phyloP scores from a whole-genome alignment of 805 yeast genomes.

The Yarrowia sp. region DNA sequence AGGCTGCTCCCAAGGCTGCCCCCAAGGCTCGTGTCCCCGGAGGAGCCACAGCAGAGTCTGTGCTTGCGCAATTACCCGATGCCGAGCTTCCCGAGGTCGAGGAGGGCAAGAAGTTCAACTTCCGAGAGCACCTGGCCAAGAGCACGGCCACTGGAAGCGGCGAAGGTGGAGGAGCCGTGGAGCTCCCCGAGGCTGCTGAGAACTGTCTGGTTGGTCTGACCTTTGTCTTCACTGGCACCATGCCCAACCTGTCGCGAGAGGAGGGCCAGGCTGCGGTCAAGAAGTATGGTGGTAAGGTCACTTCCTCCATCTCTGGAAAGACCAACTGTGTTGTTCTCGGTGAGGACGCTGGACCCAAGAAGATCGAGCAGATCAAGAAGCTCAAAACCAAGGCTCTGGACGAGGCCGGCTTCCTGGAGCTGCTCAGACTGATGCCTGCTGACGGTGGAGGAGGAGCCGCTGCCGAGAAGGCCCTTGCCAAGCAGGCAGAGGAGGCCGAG shows the following conservation, averaged over 20 bases:
- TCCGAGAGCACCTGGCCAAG: conserved; percentile 56
- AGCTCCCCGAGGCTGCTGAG: conserved; percentile 77
- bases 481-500: conserved; percentile 66
- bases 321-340: conserved; percentile 90
- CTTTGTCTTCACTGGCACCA: conserved; percentile 87
- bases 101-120: conserved; percentile 52
- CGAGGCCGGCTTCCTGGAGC: conserved; percentile 78
- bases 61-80: conserved; percentile 67
- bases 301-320: conserved; percentile 73
- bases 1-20: conserved; percentile 25
- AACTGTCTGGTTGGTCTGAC: conserved; percentile 86
- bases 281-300: conserved; percentile 86
- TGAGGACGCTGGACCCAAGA: conserved; percentile 95
- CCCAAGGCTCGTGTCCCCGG: conserved; percentile 13
- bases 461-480: conserved; percentile 70
- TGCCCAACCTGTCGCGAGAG: conserved; percentile 76
- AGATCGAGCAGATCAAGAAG: conserved; percentile 73
- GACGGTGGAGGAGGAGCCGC: conserved; percentile 85
- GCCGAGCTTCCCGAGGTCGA: conserved; percentile 59
- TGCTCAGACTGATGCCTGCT: conserved; percentile 77
- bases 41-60: conserved; percentile 48
- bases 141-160: conserved; percentile 18
- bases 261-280: conserved; percentile 75
- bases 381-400: conserved; percentile 75
- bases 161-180: conserved; percentile 35